Conservation (phyloP, 345 rosid species). For the Hevea brasiliensis region DNA sequence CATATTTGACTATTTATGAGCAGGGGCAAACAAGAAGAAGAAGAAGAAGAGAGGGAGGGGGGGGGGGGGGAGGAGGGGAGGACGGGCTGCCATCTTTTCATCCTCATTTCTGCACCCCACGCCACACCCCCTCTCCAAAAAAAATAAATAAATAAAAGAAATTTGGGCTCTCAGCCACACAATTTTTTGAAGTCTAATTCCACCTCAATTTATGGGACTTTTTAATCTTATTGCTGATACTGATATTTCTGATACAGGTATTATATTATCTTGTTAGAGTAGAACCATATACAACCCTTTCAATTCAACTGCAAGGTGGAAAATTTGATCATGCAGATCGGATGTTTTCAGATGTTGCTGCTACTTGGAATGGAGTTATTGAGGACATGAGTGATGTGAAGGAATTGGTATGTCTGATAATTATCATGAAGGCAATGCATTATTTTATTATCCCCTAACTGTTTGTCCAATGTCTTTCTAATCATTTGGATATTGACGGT, state of each 20-base stretch:
- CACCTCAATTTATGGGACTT: no score
- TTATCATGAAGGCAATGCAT: conserved; percentile 9
- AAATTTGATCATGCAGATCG: conserved; percentile 98
- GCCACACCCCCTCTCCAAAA: no score
- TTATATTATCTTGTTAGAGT: conserved; percentile 89
- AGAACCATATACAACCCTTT: conserved; percentile 93
- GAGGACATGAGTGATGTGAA: conserved; percentile 99
- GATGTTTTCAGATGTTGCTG: conserved; percentile 88
- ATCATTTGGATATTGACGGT: conserved; percentile 18
- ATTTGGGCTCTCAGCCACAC: no score
- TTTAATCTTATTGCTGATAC: conserved; percentile 16
- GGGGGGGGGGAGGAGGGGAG: no score
- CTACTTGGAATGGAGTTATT: conserved; percentile 93
- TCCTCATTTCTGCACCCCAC: no score
- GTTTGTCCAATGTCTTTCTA: conserved; percentile 2
- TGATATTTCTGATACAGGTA: conserved; percentile 57
- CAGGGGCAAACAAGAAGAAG: no score
- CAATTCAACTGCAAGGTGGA: conserved; percentile 98
- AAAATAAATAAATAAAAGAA: no score
- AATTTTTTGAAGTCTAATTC: no score
- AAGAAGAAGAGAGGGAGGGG: no score
- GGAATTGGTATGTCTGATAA: conserved; percentile 69
- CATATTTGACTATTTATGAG: background rate
- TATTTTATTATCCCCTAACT: background rate
- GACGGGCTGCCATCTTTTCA: no score